A percentile compares a stretch with the other conserved stretches of the same genome.
Evolutionary conservation across 1,139 yeast species (phyloP).

Genomic region (Sugiyamaella sp.): DNA sequence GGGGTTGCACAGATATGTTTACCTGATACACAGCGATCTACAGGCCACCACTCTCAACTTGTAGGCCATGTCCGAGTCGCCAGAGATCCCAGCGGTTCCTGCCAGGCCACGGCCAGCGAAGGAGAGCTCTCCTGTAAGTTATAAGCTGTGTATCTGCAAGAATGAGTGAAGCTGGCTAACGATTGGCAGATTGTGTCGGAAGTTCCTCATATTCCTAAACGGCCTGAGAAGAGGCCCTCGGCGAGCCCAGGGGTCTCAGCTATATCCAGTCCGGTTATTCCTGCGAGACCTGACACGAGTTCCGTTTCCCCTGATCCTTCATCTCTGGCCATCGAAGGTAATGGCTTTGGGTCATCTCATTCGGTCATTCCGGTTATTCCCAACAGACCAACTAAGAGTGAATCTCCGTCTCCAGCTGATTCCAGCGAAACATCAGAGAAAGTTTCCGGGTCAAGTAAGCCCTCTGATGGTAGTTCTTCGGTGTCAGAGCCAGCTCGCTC

Average conservation of each 20-base stretch:
- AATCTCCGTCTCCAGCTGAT: too few species aligned
- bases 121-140: conserved; percentile 14
- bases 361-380: conserved; percentile 12
- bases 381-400: too few species aligned
- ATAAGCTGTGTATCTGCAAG: not conserved
- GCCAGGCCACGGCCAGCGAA: conserved; percentile 17
- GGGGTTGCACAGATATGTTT: too few species aligned
- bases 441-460: too few species aligned
- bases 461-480: not conserved
- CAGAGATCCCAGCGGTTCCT: conserved; percentile 20
- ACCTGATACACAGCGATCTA: too few species aligned
- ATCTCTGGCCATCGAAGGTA: not conserved
- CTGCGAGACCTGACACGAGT: conserved; percentile 13
- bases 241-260: conserved; percentile 18
- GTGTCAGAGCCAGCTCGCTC: not conserved
- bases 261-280: conserved; percentile 17
- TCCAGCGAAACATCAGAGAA: too few species aligned
- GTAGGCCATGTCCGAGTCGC: conserved; percentile 15
- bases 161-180: not conserved
- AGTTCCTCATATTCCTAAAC: conserved; percentile 10
- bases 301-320: conserved; percentile 8
- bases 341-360: not conserved
- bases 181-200: not conserved
- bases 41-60: too few species aligned
- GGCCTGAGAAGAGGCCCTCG: conserved; percentile 1